These are phyloP conservation scores for Exophiala dermatitidis DNA, from an alignment of 2,329 filamentous ascomycete genomes.

Conservation along the genomic window DNA sequence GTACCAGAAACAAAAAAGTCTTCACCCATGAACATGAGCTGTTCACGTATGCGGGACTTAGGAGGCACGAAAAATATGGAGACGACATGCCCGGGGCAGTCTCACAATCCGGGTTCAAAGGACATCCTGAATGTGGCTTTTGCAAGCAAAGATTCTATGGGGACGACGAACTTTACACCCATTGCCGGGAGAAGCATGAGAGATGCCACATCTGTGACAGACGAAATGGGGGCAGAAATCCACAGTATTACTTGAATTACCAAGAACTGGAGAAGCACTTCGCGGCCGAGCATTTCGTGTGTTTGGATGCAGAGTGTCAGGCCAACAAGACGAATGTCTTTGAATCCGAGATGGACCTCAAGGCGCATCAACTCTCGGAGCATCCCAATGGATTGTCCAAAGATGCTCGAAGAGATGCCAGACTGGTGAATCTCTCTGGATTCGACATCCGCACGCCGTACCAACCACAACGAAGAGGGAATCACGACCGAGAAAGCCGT, in stretches of 20 bases:
- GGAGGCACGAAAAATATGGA: conserved; percentile 80
- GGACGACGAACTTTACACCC: conserved; percentile 86
- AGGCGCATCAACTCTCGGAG: conserved; percentile 79
- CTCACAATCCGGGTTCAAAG: conserved; percentile 92
- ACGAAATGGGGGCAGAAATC: conserved; percentile 53
- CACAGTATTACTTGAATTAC: conserved; percentile 89
- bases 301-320: conserved; percentile 74
- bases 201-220: conserved; percentile 91
- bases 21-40: conserved; percentile 97
- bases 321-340: conserved; percentile 99
- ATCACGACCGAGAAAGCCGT: conserved; percentile 46
- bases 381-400: conserved; percentile 77
- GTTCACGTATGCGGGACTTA: conserved; percentile 71
- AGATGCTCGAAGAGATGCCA: conserved; percentile 72
- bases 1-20: conserved; percentile 90
- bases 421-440: conserved; percentile 75
- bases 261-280: conserved; percentile 81
- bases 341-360: conserved; percentile 86
- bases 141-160: conserved; percentile 90
- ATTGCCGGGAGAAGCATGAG: conserved; percentile 91
- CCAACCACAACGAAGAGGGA: conserved; percentile 51
- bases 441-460: conserved; percentile 76
- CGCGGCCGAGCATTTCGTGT: conserved; percentile 76
- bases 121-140: conserved; percentile 90
- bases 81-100: conserved; percentile 84